Conservation (phyloP, 2,329 filamentous ascomycete species). For the Pleomassaria siparia region DNA sequence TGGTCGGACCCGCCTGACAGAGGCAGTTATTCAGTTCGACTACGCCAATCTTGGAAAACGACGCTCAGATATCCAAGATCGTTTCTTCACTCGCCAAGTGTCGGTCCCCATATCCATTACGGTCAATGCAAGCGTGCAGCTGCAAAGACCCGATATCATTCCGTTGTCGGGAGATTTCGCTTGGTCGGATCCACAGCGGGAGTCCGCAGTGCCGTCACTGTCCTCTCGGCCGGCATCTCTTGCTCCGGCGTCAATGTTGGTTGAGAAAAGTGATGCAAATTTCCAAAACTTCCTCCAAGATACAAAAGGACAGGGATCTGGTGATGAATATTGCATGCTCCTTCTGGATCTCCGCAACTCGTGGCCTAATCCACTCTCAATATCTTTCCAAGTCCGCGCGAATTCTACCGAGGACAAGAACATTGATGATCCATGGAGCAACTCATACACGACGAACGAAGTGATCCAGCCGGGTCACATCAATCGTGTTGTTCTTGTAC, state of each 20-base stretch:
- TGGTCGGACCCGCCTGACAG: constrained; percentile 81
- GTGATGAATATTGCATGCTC: constrained; percentile 72
- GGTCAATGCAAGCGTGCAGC: constrained; percentile 86
- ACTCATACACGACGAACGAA: constrained; percentile 40
- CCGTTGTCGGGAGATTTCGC: constrained; percentile 71
- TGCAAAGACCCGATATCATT: constrained; percentile 76
- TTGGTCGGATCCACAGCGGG: constrained; percentile 52
- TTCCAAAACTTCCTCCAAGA: constrained; percentile 51
- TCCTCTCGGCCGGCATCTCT: constrained; percentile 3
- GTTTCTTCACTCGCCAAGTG: constrained; percentile 83
- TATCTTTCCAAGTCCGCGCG: constrained; percentile 58
- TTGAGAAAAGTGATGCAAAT: constrained; percentile 37
- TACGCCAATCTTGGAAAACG: constrained; percentile 79
- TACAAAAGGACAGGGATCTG: constrained; percentile 44
- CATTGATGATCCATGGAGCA: constrained; percentile 16
- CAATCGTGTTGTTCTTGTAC: constrained; percentile 72
- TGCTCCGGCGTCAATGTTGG: constrained; percentile 8
- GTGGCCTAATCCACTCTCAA: constrained; percentile 78
- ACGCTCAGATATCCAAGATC: constrained; percentile 66
- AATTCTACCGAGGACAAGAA: constrained; percentile 5
- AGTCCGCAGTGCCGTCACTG: not conserved
- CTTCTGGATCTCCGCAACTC: constrained; percentile 84
- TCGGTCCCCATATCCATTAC: constrained; percentile 81
- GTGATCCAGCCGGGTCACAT: constrained; percentile 62
- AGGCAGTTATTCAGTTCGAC: constrained; percentile 78